A percentile compares a stretch with the other conserved stretches of the same genome.
Evolutionary conservation across 2,329 filamentous ascomycete genomes (phyloP).

Genomic region (Pseudocercospora vitis): DNA sequence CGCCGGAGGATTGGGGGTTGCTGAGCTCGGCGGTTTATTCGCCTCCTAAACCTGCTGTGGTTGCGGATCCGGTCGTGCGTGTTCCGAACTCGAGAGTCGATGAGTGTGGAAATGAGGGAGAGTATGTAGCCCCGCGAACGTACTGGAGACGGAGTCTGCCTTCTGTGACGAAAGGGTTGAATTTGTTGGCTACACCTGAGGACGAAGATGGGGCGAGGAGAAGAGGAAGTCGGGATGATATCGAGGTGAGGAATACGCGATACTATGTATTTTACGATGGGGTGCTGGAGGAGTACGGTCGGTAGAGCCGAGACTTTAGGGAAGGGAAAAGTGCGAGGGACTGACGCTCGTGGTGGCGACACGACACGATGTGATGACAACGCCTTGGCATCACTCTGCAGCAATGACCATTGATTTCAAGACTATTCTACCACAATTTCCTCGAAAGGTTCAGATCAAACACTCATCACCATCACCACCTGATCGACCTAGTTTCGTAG

Average conservation of each 20-base stretch:
- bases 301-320: not conserved
- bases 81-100: constrained; percentile 4
- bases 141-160: constrained; percentile 18
- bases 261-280: constrained; percentile 33
- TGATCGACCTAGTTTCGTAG: too few species aligned
- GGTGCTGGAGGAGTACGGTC: constrained; percentile 23
- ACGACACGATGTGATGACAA: too few species aligned
- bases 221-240: not conserved
- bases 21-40: not conserved
- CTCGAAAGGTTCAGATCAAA: too few species aligned
- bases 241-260: constrained; percentile 21
- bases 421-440: too few species aligned
- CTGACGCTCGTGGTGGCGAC: too few species aligned
- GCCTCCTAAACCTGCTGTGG: not conserved
- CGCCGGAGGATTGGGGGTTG: not conserved
- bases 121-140: constrained; percentile 17
- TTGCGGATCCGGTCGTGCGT: not conserved
- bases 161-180: not conserved
- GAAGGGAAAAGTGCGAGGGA: too few species aligned
- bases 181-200: constrained; percentile 2
- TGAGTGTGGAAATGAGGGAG: not conserved
- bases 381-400: too few species aligned
- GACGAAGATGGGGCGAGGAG: not conserved
- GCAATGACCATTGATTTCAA: too few species aligned
- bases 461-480: too few species aligned